These are phyloP conservation scores for Leccinum subgranulosum DNA, from an alignment of 768 basidiomycete genomes.

Conservation along the genomic window DNA sequence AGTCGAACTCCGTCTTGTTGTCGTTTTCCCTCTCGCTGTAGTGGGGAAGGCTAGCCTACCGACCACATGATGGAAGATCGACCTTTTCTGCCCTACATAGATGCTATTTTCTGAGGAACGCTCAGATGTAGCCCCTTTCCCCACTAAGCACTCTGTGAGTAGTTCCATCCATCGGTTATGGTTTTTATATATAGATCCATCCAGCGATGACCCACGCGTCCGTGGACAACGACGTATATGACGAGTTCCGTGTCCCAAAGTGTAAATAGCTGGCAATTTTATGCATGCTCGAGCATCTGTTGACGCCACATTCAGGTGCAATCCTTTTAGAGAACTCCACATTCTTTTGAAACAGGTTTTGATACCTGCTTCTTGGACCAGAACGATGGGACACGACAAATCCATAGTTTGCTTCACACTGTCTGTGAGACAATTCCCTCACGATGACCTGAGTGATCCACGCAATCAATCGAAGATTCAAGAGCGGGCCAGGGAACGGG, in stretches of 20 bases:
- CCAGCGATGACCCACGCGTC: constrained; percentile 10
- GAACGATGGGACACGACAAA: not conserved
- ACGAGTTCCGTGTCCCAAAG: constrained; percentile 38
- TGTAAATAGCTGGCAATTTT: constrained; percentile 6
- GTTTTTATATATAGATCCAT: not conserved
- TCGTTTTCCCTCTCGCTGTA: not conserved
- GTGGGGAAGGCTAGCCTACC: constrained; percentile 12
- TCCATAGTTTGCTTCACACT: not conserved
- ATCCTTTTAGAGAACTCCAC: constrained; percentile 21
- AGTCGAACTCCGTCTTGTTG: constrained; percentile 2
- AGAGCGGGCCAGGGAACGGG: no score
- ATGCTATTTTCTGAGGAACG: constrained; percentile 34
- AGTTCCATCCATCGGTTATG: not conserved
- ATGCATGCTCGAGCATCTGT: not conserved
- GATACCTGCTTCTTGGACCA: not conserved
- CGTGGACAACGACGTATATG: constrained; percentile 14
- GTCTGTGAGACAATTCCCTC: no score
- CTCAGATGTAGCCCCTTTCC: not conserved
- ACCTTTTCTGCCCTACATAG: constrained; percentile 32
- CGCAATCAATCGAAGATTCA: no score
- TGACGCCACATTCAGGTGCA: constrained; percentile 5
- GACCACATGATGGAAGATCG: constrained; percentile 6
- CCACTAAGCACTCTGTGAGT: not conserved
- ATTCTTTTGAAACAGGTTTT: constrained; percentile 17
- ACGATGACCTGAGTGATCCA: no score